phyloP scores from a whole-genome alignment of 2,329 filamentous ascomycete species.

The Trichoderma pleuroti region DNA sequence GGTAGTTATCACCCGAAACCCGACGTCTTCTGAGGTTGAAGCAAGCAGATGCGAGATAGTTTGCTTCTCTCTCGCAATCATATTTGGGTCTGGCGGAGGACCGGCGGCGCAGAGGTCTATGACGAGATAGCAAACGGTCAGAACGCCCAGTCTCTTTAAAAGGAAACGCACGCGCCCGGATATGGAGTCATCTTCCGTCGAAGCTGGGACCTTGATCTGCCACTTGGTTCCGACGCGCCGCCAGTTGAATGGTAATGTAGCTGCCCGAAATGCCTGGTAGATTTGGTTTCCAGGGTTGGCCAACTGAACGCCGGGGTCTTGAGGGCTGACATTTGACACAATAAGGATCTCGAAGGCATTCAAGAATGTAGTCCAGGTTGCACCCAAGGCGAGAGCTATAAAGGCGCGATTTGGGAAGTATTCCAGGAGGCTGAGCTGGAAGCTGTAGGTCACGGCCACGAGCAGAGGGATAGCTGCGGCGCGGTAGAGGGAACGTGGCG shows the following conservation, averaged over 20 bases:
- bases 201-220: not conserved
- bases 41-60: not conserved
- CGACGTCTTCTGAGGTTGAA: not conserved
- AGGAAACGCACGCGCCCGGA: not conserved
- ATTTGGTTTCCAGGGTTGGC: not conserved
- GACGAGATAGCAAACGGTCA: not conserved
- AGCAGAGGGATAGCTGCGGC: not conserved
- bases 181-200: not conserved
- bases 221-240: constrained; percentile 2
- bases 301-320: not conserved
- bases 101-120: not conserved
- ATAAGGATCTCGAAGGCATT: not conserved
- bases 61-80: not conserved
- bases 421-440: not conserved
- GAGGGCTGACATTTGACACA: not conserved
- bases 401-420: not conserved
- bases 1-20: not conserved
- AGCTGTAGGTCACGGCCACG: not conserved
- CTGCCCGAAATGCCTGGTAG: not conserved
- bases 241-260: not conserved
- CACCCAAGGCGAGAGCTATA: not conserved
- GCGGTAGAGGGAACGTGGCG: not conserved
- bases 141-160: not conserved
- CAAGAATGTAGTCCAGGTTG: not conserved
- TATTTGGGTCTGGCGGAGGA: not conserved